Percentiles rank a stretch among this genome's conserved stretches.
These are phyloP conservation scores for Orobanche coerulescens DNA, from an alignment of 257 asterid genomes.

Conservation along the genomic window DNA sequence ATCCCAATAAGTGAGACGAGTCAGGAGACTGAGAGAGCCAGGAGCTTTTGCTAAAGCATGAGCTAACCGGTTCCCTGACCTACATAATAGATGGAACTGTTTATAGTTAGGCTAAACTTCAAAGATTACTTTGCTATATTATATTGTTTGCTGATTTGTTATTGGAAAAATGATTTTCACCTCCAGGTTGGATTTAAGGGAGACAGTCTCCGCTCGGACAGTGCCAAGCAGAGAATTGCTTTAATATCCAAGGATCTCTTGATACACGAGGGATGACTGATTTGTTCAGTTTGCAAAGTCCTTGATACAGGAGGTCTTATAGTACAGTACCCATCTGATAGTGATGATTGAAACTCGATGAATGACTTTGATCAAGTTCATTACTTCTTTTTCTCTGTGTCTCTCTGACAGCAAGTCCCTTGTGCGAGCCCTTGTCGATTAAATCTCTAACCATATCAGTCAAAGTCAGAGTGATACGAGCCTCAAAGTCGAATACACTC, in stretches of 20 bases:
- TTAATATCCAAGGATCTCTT: slow-evolving; percentile 63
- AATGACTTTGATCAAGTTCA: slow-evolving; percentile 9
- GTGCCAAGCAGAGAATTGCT: slow-evolving; percentile 82
- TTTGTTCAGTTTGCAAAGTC: slow-evolving; percentile 8
- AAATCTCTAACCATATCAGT: slow-evolving; percentile 27
- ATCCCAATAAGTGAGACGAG: too few species aligned
- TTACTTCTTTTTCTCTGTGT: slow-evolving; percentile 17
- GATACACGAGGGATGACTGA: slow-evolving; percentile 46
- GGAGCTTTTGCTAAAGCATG: too few species aligned
- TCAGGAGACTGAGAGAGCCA: too few species aligned
- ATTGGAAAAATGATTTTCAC: slow-evolving; percentile 8
- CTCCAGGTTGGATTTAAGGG: slow-evolving; percentile 70
- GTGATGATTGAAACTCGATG: slow-evolving; percentile 6
- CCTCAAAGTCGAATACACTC: slow-evolving; percentile 16
- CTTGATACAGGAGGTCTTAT: slow-evolving; percentile 8
- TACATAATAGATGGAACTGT: too few species aligned
- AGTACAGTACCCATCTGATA: slow-evolving; percentile 15
- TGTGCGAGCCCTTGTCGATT: slow-evolving; percentile 12
- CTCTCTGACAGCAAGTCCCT: slow-evolving; percentile 15
- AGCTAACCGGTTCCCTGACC: too few species aligned
- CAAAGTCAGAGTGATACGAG: slow-evolving; percentile 21
- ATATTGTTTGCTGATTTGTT: slow-evolving; percentile 3
- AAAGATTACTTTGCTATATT: too few species aligned
- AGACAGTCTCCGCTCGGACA: slow-evolving; percentile 70
- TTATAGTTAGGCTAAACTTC: too few species aligned